Base-by-base conservation (phyloP, 1,284 basidiomycete genomes). In the Volvariella volvacea region DNA sequence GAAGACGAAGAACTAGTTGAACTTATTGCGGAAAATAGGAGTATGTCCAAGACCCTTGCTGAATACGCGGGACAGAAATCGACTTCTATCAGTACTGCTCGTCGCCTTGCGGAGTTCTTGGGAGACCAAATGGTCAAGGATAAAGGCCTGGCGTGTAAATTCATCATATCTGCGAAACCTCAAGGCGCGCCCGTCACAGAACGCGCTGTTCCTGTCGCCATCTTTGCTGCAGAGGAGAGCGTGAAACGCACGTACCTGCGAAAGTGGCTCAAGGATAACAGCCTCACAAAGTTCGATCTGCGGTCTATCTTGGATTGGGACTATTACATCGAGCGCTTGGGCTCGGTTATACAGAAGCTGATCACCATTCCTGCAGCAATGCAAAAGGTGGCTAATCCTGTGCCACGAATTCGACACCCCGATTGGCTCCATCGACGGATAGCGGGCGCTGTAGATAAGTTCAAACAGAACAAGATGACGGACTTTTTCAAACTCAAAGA, bases 51-150 rank as follows among this genome's bases (percentile, higher is more conserved):
- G 66, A 99, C 96, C 3, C 72, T 99, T 28, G 88, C 92, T 2
- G 96, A 99, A 66, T 99, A 99, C 60, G 96, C 79, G 2, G 82
- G 81, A 3, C 96, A 99, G 63, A 99, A 99, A 66, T 97, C 93
- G 21, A 99, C 96, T 0, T 96, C 94, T 0, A 99, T 99, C 67
- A 94, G 89, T 51, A 99, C 96, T 0, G 96, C 96, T 1, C 83
- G 80, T 51, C 87, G 96, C 50, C 73, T 99, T 7, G 94, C 96
- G 2, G 96, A 99, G 64, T 99, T 99, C 68, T 68, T 99, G 45
- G 96, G 96, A 19, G 86, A 94, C 56, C 92, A 96, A 59, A 99
- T 99, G 94, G 93, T 98, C 57, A 98, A 98, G 66, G 95, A 99
- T 71, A 99, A 98, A 62, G 96, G 96, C 46, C 80, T 99, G 10